Evolutionary conservation across 2,329 filamentous ascomycete species (phyloP).

Genomic region (Aspergillus aculeatinus): DNA sequence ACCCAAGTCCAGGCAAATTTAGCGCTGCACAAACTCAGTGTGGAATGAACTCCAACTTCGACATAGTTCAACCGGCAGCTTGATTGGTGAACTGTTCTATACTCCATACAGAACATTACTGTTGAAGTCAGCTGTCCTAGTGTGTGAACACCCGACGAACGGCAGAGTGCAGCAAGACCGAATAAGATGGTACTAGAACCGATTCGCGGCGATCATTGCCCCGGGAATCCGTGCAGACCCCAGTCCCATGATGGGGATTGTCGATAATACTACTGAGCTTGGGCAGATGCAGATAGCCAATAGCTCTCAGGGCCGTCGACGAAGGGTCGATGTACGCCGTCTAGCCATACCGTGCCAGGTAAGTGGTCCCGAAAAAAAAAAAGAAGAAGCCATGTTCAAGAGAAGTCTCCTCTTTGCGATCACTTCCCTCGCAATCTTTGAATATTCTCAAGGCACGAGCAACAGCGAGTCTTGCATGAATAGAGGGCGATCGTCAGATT

Average conservation of each 20-base stretch:
- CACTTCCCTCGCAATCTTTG: slow-evolving; percentile 12
- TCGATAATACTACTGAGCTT: slow-evolving; percentile 32
- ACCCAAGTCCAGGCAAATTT: slow-evolving; percentile 22
- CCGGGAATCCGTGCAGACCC: slow-evolving; percentile 36
- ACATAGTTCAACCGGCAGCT: slow-evolving; percentile 16
- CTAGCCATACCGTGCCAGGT: slow-evolving; percentile 13
- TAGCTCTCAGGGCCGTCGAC: slow-evolving; percentile 13
- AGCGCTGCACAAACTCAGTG: slow-evolving; percentile 27
- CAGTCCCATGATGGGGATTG: slow-evolving; percentile 31
- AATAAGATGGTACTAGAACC: slow-evolving; percentile 37
- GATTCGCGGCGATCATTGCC: slow-evolving; percentile 34
- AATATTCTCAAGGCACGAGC: slow-evolving; percentile 26
- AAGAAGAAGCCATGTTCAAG: slow-evolving; percentile 21
- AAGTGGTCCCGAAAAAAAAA: slow-evolving; percentile 9
- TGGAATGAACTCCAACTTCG: slow-evolving; percentile 20
- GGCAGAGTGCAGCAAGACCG: slow-evolving; percentile 34
- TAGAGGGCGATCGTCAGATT: slow-evolving; percentile 28
- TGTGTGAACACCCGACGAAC: slow-evolving; percentile 33
- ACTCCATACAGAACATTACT: slow-evolving; percentile 24
- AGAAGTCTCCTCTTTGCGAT: slow-evolving; percentile 16
- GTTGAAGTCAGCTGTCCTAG: slow-evolving; percentile 33
- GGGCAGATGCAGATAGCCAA: slow-evolving; percentile 27
- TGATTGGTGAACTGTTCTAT: slow-evolving; percentile 21
- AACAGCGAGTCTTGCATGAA: slow-evolving; percentile 25
- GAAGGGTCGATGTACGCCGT: slow-evolving; percentile 14